Conservation (phyloP, 164 flowering plant genomes). For the Platanus orientalis region DNA sequence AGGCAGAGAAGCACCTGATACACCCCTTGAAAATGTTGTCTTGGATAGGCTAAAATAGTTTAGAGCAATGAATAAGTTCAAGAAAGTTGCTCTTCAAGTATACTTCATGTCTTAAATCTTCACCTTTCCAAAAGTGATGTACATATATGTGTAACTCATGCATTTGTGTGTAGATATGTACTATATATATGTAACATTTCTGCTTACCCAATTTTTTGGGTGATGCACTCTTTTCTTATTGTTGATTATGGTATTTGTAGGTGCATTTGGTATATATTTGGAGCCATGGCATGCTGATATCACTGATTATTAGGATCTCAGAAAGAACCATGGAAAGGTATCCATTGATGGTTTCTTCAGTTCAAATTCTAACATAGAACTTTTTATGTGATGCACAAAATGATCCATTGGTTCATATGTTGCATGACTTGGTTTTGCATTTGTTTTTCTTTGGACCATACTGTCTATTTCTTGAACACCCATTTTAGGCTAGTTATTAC, state of each 20-base stretch:
- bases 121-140: no score
- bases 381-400: no score
- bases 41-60: constrained; percentile 82
- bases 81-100: constrained; percentile 95
- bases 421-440: no score
- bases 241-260: constrained; percentile 35
- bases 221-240: neutral
- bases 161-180: no score
- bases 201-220: neutral
- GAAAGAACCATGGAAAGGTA: constrained; percentile 99
- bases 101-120: neutral
- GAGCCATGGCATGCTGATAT: constrained; percentile 99
- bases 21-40: constrained; percentile 92
- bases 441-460: no score
- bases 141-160: neutral
- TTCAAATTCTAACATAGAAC: no score
- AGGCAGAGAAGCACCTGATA: constrained; percentile 81
- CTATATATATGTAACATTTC: neutral
- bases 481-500: no score
- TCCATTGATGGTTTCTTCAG: no score
- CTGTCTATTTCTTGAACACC: neutral
- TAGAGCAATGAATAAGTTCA: constrained; percentile 92
- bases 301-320: constrained; percentile 89
- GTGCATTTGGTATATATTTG: constrained; percentile 97
- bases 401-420: no score